Evolutionary conservation across 2,329 filamentous ascomycete species (phyloP).

Genomic region (Cordyceps cateniannulata): DNA sequence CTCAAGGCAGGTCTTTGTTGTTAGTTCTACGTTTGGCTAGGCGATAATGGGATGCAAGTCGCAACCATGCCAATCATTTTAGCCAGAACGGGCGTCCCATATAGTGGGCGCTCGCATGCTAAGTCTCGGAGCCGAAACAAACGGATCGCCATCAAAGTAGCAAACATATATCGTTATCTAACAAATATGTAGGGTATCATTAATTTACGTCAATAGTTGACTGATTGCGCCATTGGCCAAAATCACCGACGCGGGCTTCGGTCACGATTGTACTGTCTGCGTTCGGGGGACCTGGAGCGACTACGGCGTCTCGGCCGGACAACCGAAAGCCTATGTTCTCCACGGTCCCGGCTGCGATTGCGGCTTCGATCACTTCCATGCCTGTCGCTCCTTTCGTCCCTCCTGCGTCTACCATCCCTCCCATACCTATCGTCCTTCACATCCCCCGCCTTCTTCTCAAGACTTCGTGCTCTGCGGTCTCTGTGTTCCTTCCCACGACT

Average conservation of each 20-base stretch:
- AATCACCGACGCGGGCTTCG: conserved; percentile 1
- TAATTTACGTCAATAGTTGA: not conserved
- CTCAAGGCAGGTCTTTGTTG: too few species aligned
- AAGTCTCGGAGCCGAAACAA: not conserved
- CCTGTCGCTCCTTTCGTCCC: not conserved
- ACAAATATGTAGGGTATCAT: not conserved
- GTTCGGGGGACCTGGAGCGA: conserved; percentile 12
- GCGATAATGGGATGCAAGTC: not conserved
- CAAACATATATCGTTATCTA: not conserved
- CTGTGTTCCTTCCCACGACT: not conserved
- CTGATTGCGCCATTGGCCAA: not conserved
- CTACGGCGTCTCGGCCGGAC: conserved; percentile 15
- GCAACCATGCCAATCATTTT: not conserved
- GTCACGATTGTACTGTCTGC: not conserved
- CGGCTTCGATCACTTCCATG: conserved; percentile 10
- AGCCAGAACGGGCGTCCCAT: not conserved
- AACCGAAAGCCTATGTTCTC: conserved; percentile 4
- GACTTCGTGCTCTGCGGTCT: conserved; percentile 14
- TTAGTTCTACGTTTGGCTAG: not conserved
- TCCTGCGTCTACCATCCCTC: conserved; percentile 14
- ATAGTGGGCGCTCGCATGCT: not conserved
- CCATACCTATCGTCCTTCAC: conserved; percentile 20
- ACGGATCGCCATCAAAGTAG: too few species aligned
- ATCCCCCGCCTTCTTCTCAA: conserved; percentile 14
- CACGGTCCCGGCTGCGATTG: conserved; percentile 13